Conservation (phyloP, 2,329 filamentous ascomycete species). For the Chrysosphaeria jannelii region DNA sequence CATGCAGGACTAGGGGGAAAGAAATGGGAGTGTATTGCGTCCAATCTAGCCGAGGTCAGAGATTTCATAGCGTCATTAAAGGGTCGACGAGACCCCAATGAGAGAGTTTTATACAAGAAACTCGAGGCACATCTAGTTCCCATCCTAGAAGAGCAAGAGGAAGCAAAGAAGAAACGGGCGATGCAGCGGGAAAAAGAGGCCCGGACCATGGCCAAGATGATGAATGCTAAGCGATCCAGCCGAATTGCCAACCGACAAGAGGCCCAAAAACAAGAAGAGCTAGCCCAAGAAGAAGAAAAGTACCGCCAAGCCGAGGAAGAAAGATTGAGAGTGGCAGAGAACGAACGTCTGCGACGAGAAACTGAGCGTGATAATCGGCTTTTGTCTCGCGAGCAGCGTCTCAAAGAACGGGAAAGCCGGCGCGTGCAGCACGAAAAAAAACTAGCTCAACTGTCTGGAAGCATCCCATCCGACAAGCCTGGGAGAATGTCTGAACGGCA, state of each 20-base stretch:
- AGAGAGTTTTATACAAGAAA: conserved; percentile 43
- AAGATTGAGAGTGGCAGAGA: too few relatives aligned
- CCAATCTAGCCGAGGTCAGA: conserved; percentile 51
- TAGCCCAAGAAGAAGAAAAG: conserved; percentile 32
- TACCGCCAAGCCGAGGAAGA: conserved; percentile 37
- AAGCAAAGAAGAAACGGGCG: conserved; percentile 42
- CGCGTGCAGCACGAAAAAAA: conserved; percentile 66
- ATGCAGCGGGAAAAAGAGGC: conserved; percentile 45
- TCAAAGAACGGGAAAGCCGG: conserved; percentile 61
- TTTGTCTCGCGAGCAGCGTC: conserved; percentile 56
- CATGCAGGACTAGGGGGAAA: conserved; percentile 43
- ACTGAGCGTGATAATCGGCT: conserved; percentile 51
- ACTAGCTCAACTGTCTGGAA: conserved; percentile 43
- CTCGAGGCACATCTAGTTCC: conserved; percentile 57
- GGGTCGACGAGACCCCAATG: conserved; percentile 56
- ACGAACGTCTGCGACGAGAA: conserved; percentile 27
- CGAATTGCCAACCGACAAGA: conserved; percentile 61
- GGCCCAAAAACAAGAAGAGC: conserved; percentile 42
- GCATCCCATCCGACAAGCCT: conserved; percentile 21
- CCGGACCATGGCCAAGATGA: conserved; percentile 55
- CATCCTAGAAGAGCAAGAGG: conserved; percentile 49
- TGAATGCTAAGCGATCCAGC: conserved; percentile 81
- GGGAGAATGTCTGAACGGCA: conserved; percentile 47
- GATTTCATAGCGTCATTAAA: conserved; percentile 38
- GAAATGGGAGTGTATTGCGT: conserved; percentile 75